phyloP scores from a whole-genome alignment of 495 filamentous ascomycete genomes.

The Chlorociboria aeruginascens region DNA sequence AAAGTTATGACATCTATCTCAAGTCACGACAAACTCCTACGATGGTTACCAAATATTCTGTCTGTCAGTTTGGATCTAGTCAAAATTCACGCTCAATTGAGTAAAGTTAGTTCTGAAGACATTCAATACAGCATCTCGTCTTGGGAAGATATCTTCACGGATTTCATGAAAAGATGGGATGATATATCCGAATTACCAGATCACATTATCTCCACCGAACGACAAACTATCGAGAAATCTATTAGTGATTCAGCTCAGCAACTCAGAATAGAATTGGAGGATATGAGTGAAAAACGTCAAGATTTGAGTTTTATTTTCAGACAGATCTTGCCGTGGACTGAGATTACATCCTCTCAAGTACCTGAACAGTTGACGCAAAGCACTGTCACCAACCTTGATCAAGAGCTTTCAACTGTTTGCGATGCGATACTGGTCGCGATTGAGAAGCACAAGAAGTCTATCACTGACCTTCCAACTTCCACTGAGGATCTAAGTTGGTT shows the following conservation, averaged over 20 bases:
- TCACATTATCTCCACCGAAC: constrained; percentile 35
- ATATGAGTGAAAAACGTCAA: constrained; percentile 33
- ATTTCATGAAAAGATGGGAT: constrained; percentile 27
- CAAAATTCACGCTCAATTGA: constrained; percentile 48
- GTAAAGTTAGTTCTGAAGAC: constrained; percentile 30
- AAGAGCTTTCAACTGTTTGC: constrained; percentile 42
- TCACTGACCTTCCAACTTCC: constrained; percentile 32
- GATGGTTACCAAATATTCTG: constrained; percentile 40
- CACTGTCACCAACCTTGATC: constrained; percentile 35
- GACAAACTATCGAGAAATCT: constrained; percentile 30
- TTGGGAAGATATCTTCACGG: constrained; percentile 36
- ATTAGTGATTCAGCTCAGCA: constrained; percentile 30
- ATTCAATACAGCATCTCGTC: constrained; percentile 31
- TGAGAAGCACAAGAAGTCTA: constrained; percentile 50
- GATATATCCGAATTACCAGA: constrained; percentile 41
- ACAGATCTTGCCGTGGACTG: constrained; percentile 43
- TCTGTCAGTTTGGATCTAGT: constrained; percentile 31
- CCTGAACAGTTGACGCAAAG: background rate
- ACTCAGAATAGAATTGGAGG: constrained; percentile 32
- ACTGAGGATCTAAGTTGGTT: constrained; percentile 53
- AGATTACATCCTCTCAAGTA: background rate
- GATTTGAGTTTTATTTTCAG: constrained; percentile 50
- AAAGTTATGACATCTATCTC: background rate
- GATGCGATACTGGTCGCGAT: constrained; percentile 63
- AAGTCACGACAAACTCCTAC: constrained; percentile 17